Evolutionary conservation across 2,329 filamentous ascomycete species (phyloP).

Genomic region (Trichoderma koningiopsis): DNA sequence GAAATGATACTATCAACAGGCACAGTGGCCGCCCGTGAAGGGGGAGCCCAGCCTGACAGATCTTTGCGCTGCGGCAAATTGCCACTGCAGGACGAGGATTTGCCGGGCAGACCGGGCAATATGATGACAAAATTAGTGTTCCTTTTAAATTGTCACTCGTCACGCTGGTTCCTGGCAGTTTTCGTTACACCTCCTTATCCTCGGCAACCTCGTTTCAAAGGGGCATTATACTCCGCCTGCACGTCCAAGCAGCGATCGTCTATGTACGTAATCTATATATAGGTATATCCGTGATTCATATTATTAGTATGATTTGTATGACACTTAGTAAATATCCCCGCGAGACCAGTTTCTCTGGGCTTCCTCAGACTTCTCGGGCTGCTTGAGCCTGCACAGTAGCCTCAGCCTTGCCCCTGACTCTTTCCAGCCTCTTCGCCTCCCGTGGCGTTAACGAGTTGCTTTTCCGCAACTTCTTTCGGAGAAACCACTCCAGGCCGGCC

Average conservation of each 20-base stretch:
- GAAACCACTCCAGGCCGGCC: conserved; percentile 75
- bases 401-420: conserved; percentile 40
- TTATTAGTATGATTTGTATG: background rate
- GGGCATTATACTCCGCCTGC: background rate
- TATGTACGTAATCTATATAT: background rate
- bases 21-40: background rate
- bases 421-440: conserved; percentile 49
- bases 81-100: background rate
- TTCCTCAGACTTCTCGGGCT: background rate
- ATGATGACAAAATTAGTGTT: background rate
- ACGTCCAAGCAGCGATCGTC: background rate
- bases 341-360: background rate
- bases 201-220: conserved; percentile 12
- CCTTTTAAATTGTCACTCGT: background rate
- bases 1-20: background rate
- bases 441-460: conserved; percentile 57
- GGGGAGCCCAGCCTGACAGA: background rate
- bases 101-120: background rate
- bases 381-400: conserved; percentile 31
- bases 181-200: conserved; percentile 15
- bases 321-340: background rate
- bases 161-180: conserved; percentile 2
- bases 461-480: conserved; percentile 73
- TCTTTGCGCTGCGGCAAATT: background rate
- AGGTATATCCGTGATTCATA: background rate